Conservation (phyloP, 73 alveolate species). For the Uronychia binucleata region DNA sequence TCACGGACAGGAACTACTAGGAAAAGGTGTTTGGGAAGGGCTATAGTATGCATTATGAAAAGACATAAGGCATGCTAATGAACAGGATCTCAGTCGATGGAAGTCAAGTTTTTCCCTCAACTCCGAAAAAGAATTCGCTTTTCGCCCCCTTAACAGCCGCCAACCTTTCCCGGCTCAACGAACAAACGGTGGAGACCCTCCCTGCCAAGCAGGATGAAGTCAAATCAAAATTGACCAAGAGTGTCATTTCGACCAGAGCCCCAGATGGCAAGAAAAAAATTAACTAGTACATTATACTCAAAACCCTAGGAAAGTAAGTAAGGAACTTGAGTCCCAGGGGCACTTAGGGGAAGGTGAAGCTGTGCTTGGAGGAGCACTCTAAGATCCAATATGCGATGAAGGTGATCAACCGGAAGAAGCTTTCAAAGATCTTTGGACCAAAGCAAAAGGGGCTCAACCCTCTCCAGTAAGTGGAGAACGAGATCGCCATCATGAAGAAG, state of each 20-base stretch:
- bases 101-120: too few species aligned
- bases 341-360: constrained; percentile 42
- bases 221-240: not conserved
- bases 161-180: not conserved
- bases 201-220: not conserved
- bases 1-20: too few species aligned
- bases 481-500: constrained; percentile 66
- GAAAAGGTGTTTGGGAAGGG: not conserved
- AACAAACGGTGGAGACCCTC: not conserved
- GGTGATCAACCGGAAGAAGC: constrained; percentile 36
- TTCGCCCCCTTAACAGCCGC: not conserved
- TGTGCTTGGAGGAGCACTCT: constrained; percentile 32
- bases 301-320: constrained; percentile 8
- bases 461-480: constrained; percentile 30
- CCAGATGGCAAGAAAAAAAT: constrained; percentile 9
- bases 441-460: constrained; percentile 37
- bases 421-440: constrained; percentile 29
- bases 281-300: constrained; percentile 7
- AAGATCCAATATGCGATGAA: constrained; percentile 43
- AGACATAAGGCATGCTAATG: not conserved
- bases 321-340: not conserved
- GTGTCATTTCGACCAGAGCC: not conserved
- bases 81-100: too few species aligned
- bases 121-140: not conserved
- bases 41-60: not conserved